Evolutionary conservation across 1,284 basidiomycete genomes (phyloP), one percentile per base, ranked within the genome.

Genomic region (Ganoderma multipileum): DNA sequence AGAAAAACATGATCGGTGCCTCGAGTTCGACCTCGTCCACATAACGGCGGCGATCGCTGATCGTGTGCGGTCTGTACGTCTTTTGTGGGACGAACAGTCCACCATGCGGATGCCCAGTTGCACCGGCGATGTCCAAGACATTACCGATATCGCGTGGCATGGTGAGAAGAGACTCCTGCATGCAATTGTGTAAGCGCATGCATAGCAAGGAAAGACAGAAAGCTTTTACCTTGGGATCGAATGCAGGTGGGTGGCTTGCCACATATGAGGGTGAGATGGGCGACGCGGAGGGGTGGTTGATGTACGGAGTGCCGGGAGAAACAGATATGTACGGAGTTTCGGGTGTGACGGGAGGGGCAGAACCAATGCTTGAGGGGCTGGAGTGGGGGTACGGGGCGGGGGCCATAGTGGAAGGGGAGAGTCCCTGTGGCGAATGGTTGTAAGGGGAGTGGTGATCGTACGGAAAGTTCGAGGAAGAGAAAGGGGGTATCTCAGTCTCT

Each of bases 1-100:
- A 82, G 76, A 79, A 82, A 76, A 93, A 93, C 72, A 86, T 84
- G 68, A 93, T 88, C 0, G 91, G 90, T 1, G 77, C 74, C 74
- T 89, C 87, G 41, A 93, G 81, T 1, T 83, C 74, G 42, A 89
- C 87, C 61, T 92, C 89, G 64, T 88, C 88, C 44, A 93, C 90
- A 72, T 93, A 93, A 39, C 91, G 88, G 44, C 88, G 86, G 41
- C 87, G 85, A 76, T 93, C 92, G 68, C 89, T 91, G 64, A 87
- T 88, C 7, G 92, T 93, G 73, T 91, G 89, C 0, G 91, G 92
- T 69, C 86, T 86, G 76, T 93, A 93, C 78, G 90, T 86, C 52
- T 73, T 79, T 77, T 93, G 91, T 6, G 89, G 91, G 14, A 93
- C 78, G 30, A 80, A 65, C 6, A 62, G 68, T 1, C 77, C 75